Conservation (phyloP, 73 alveolate genomes). For the Loxodes magnus region DNA sequence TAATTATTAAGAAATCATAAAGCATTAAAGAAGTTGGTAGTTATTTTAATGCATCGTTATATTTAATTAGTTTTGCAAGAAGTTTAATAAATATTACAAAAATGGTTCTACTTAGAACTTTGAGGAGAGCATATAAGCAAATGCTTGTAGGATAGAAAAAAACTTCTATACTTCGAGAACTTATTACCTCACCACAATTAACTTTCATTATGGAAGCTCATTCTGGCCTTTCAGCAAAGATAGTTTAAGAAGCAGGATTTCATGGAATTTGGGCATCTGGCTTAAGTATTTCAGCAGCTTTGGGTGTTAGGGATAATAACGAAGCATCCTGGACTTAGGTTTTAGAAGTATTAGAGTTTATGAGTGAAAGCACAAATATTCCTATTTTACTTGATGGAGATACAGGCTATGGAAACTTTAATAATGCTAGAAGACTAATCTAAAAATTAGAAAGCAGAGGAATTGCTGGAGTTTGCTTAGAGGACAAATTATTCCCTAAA, state of each 20-base stretch:
- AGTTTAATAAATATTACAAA: too few relatives aligned
- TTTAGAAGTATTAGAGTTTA: conserved; percentile 41
- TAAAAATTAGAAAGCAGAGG: conserved; percentile 64
- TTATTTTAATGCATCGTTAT: too few relatives aligned
- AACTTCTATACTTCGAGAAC: conserved; percentile 24
- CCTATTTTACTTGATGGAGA: conserved; percentile 84
- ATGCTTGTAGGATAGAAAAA: too few relatives aligned
- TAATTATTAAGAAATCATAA: too few relatives aligned
- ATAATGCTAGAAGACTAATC: conserved; percentile 72
- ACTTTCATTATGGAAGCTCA: conserved; percentile 70
- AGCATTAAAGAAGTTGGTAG: too few relatives aligned
- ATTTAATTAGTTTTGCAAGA: too few relatives aligned
- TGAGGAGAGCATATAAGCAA: too few relatives aligned
- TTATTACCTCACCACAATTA: conserved; percentile 19
- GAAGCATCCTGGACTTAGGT: conserved; percentile 58
- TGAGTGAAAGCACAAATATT: conserved; percentile 57
- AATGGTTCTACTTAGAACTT: too few relatives aligned
- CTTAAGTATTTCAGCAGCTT: conserved; percentile 28
- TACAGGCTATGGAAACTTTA: conserved; percentile 72
- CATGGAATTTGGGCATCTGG: conserved; percentile 55
- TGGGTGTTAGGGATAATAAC: conserved; percentile 49
- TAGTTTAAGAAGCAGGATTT: conserved; percentile 58
- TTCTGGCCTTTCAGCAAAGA: conserved; percentile 56
- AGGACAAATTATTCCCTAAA: conserved; percentile 70
- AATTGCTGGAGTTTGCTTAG: conserved; percentile 76